phyloP scores from a whole-genome alignment of 805 yeast genomes.

The Candida silvicultrix region DNA sequence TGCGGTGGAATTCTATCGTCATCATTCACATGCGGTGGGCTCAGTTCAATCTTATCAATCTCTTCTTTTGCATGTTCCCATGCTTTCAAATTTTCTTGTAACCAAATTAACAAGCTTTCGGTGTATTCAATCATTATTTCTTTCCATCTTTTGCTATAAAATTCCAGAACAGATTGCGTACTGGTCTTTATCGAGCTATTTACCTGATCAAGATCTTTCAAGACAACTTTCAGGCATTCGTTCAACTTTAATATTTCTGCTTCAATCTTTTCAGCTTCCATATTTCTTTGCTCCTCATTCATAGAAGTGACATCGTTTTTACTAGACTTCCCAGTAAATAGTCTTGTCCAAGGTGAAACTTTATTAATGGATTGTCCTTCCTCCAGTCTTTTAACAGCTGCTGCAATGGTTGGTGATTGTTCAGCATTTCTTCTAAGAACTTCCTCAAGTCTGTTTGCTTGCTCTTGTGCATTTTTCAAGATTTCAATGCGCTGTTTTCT shows the following conservation, averaged over 20 bases:
- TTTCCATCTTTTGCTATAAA: conserved; percentile 24
- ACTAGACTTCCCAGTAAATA: conserved; percentile 12
- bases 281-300: conserved; percentile 30
- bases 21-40: neutral
- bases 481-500: conserved; percentile 24
- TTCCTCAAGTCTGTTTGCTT: conserved; percentile 23
- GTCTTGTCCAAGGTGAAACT: conserved; percentile 19
- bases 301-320: conserved; percentile 16
- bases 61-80: conserved; percentile 32
- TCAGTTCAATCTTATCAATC: conserved; percentile 12
- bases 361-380: conserved; percentile 18
- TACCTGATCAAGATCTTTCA: conserved; percentile 30
- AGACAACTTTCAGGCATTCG: conserved; percentile 31
- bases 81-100: conserved; percentile 29
- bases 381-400: conserved; percentile 23
- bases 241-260: conserved; percentile 31
- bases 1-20: neutral
- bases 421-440: conserved; percentile 29
- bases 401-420: conserved; percentile 29
- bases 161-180: conserved; percentile 19
- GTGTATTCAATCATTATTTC: conserved; percentile 25
- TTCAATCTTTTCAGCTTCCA: conserved; percentile 28
- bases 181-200: conserved; percentile 26
- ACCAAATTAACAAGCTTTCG: conserved; percentile 28
- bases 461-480: conserved; percentile 27